Percentiles rank a stretch among this genome's conserved stretches.
Conservation (phyloP, 345 rosid genomes). For the Angophora floribunda region DNA sequence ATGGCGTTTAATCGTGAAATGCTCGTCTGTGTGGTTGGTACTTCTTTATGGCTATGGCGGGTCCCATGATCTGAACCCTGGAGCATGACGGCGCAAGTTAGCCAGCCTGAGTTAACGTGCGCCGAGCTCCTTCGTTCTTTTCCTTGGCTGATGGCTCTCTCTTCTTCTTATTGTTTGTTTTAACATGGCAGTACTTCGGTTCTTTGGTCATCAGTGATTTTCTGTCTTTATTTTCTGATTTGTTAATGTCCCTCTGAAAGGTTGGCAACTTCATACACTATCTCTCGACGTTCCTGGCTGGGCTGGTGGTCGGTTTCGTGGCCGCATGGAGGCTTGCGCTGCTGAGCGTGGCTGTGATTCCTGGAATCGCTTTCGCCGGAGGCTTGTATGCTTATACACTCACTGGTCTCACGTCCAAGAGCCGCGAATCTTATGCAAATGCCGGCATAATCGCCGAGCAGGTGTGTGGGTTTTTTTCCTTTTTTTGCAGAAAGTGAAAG, state of each 20-base stretch:
- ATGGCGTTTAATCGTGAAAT: background rate
- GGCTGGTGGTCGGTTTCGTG: constrained; percentile 97
- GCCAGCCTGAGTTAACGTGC: constrained; percentile 3
- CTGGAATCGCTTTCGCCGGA: constrained; percentile 99
- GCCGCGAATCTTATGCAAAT: constrained; percentile 95
- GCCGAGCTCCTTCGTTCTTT: background rate
- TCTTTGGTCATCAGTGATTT: constrained; percentile 4
- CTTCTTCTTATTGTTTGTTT: constrained; percentile 11
- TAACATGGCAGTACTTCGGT: background rate
- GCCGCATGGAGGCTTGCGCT: constrained; percentile 97
- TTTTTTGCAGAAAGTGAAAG: background rate
- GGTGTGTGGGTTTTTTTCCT: constrained; percentile 31
- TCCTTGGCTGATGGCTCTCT: background rate
- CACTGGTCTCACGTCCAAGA: constrained; percentile 94
- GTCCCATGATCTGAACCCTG: constrained; percentile 18
- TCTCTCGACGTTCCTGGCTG: constrained; percentile 93
- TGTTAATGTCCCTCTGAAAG: constrained; percentile 28
- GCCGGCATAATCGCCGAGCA: constrained; percentile 97
- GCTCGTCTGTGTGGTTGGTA: constrained; percentile 6
- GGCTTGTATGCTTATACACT: constrained; percentile 96
- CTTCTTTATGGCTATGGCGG: constrained; percentile 16
- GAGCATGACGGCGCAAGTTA: constrained; percentile 30
- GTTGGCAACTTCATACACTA: constrained; percentile 98
- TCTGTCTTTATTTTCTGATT: background rate
- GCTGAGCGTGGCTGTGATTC: constrained; percentile 92